A percentile compares a stretch with the other conserved stretches of the same genome.
These are phyloP conservation scores for Oryza rufipogon DNA, from an alignment of 176 grass and related monocot species.

Conservation along the genomic window DNA sequence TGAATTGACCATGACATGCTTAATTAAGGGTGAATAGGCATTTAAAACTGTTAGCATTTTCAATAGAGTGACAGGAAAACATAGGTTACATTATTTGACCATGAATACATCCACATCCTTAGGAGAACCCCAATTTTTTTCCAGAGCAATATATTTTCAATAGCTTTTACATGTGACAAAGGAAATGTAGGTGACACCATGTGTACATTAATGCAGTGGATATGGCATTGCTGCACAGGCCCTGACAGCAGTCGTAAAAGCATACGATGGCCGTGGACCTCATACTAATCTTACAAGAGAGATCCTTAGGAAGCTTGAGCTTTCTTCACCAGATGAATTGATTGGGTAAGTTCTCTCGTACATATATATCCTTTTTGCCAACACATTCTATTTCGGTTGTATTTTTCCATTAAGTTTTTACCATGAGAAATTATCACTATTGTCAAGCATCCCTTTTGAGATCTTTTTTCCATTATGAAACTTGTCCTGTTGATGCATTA, in stretches of 20 bases:
- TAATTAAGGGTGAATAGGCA: neutral
- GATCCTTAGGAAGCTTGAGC: slow-evolving; percentile 74
- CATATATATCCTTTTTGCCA: slow-evolving; percentile 3
- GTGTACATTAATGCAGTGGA: slow-evolving; percentile 85
- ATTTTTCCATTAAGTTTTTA: neutral
- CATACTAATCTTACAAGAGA: slow-evolving; percentile 76
- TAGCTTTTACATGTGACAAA: slow-evolving; percentile 37
- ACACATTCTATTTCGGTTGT: neutral
- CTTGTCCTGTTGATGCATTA: neutral
- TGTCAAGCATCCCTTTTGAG: neutral
- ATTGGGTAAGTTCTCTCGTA: slow-evolving; percentile 45
- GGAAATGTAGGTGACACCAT: slow-evolving; percentile 48
- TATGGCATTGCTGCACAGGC: slow-evolving; percentile 99
- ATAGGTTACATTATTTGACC: neutral
- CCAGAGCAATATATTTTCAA: neutral
- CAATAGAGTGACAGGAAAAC: neutral
- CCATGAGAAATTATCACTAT: neutral
- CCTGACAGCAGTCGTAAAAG: slow-evolving; percentile 86
- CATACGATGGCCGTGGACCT: slow-evolving; percentile 85
- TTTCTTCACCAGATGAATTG: slow-evolving; percentile 95
- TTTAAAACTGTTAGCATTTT: neutral
- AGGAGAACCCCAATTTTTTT: neutral
- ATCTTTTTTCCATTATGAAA: neutral
- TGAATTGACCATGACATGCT: neutral
- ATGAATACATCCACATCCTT: neutral